Evolutionary conservation across 1,284 basidiomycete species (phyloP), one percentile per base, ranked within the genome.

Genomic region (Cutaneotrichosporon daszewskae): DNA sequence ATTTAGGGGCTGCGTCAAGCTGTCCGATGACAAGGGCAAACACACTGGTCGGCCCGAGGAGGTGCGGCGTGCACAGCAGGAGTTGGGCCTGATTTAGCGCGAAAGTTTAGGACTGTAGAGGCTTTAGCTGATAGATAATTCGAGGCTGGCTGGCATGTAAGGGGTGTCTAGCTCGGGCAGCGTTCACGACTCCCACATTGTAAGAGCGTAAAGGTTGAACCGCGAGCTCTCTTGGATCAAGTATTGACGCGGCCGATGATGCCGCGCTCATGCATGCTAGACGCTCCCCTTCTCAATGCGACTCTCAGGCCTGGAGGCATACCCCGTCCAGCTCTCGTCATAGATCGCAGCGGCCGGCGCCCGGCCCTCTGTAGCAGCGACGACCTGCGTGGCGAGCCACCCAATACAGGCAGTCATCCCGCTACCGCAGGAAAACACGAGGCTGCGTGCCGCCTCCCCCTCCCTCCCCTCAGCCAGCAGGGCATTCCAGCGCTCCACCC

Each of bases 321-420:
- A 64, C 12, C 62, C 62, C 9, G 58, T 60, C 62, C 62, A 64
- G 53, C 62, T 62, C 60, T 75, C 73, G 45, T 75, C 73, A 45
- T 74, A 75, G 12, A 75, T 57, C 6, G 59, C 58, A n/a, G 67
- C 55, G 28, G 59, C 57, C 7, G 61, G 58, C 25, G 56, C 55
- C 4, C 59, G 51, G 35, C 41, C 48, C 58, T 79, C 49, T 55
- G 85, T 85, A 77, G 92, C 89, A 55, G 92, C 90, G 51, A 95
- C 89, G 19, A 96, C 61, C 29, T 79, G 78, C 51, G 83, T 75
- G 19, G 87, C 91, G 43, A 95, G 75, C 90, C 92, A 96, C 11
- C 96, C 76, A 6, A 95, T 75, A 6, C 81, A 87, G 3, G 95
- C 95, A 12, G 92, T 96, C 95, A 99, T 98, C 14, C 95, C 95